Percentiles rank a stretch among this genome's conserved stretches.
Conservation (phyloP, 768 basidiomycete species). For the Galerina marginata region DNA sequence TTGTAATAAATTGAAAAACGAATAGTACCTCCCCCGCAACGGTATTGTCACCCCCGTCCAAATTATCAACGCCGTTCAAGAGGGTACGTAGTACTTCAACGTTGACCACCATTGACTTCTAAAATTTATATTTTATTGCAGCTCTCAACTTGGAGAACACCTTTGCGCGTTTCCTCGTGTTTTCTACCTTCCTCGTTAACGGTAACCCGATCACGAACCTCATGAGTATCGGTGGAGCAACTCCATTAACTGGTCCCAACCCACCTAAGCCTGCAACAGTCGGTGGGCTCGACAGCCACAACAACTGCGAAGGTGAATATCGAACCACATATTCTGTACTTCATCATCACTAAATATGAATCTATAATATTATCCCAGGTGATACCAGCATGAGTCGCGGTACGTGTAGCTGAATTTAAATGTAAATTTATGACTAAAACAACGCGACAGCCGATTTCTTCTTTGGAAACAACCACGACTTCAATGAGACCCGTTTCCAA, state of each 20-base stretch:
- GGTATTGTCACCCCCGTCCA: constrained; percentile 19
- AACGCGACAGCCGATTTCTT: constrained; percentile 22
- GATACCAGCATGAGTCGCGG: constrained; percentile 3
- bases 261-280: constrained; percentile 29
- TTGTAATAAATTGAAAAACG: too few relatives aligned
- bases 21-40: constrained; percentile 18
- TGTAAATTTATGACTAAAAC: constrained; percentile 6
- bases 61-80: constrained; percentile 22
- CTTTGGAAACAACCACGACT: constrained; percentile 29
- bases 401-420: neutral
- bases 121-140: neutral
- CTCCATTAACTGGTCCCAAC: constrained; percentile 23
- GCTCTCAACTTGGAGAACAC: neutral
- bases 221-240: constrained; percentile 29
- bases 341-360: neutral
- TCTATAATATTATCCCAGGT: neutral
- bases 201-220: constrained; percentile 27
- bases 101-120: too few relatives aligned
- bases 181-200: constrained; percentile 24
- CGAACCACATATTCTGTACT: neutral
- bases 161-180: neutral
- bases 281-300: constrained; percentile 28
- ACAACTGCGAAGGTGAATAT: constrained; percentile 26
- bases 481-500: constrained; percentile 29
- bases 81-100: constrained; percentile 13